These are phyloP conservation scores for Murraya paniculata DNA, from an alignment of 345 rosid genomes.

Conservation along the genomic window DNA sequence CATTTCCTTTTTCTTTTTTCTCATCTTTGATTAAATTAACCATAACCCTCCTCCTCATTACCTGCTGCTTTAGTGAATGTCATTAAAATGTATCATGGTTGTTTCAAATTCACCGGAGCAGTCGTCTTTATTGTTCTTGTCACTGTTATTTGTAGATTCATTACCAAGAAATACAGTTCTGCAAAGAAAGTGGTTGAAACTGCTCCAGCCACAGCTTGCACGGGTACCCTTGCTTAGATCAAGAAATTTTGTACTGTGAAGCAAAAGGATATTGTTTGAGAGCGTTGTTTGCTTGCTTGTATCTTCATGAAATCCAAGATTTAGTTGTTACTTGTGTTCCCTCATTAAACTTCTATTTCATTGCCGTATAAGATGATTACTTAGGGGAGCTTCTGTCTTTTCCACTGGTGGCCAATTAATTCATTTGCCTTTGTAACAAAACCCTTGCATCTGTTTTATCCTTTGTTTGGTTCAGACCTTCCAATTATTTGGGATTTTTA, in stretches of 20 bases:
- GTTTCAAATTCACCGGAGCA: background rate
- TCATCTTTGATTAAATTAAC: background rate
- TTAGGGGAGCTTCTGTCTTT: background rate
- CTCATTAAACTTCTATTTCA: background rate
- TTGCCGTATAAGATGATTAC: slow-evolving; percentile 7
- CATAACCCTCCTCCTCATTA: background rate
- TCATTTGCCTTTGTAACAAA: background rate
- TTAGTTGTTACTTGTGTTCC: slow-evolving; percentile 6
- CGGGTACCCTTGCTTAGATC: slow-evolving; percentile 56
- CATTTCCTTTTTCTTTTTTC: background rate
- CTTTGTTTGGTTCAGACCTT: background rate
- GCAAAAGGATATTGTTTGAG: slow-evolving; percentile 3
- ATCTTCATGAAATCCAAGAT: slow-evolving; percentile 6
- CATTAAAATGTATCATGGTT: background rate
- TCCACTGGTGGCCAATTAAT: background rate
- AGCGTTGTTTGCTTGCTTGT: background rate
- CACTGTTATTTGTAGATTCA: slow-evolving; percentile 48
- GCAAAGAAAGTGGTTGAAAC: slow-evolving; percentile 57
- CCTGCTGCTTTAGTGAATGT: background rate
- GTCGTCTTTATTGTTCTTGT: background rate
- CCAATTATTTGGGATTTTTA: background rate
- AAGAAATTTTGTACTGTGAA: background rate
- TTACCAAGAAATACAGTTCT: slow-evolving; percentile 77
- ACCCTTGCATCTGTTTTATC: background rate
- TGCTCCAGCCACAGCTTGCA: slow-evolving; percentile 71